phyloP scores from a whole-genome alignment of 352 stramenopile genomes.

The Globisporangium camurandrum region DNA sequence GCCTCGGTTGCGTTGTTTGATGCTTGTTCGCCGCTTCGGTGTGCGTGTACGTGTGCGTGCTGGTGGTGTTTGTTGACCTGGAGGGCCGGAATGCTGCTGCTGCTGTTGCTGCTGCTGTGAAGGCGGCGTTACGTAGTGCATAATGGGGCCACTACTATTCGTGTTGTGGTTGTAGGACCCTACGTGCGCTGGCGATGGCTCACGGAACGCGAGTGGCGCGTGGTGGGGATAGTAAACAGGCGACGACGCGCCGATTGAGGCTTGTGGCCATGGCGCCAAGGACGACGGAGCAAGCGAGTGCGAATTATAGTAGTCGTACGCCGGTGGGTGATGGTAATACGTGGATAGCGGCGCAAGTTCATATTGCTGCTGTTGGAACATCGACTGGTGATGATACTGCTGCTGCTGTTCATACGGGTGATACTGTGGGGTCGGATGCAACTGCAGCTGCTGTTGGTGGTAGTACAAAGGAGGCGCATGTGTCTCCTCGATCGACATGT shows the following conservation, averaged over 20 bases:
- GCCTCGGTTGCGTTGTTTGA: too few species aligned
- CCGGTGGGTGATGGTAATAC: constrained; percentile 14
- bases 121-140: not conserved
- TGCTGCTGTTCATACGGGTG: too few species aligned
- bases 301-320: too few species aligned
- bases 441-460: constrained; percentile 13
- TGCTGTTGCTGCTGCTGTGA: not conserved
- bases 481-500: not conserved
- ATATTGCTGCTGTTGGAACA: constrained; percentile 19
- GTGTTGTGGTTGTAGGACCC: too few species aligned
- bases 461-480: not conserved
- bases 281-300: too few species aligned
- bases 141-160: too few species aligned
- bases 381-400: too few species aligned
- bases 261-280: not conserved
- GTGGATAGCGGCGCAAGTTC: constrained; percentile 7
- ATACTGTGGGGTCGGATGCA: too few species aligned
- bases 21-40: not conserved
- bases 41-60: too few species aligned
- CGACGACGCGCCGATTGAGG: not conserved
- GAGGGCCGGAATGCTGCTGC: not conserved
- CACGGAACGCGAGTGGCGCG: too few species aligned
- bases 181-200: too few species aligned
- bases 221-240: constrained; percentile 2
- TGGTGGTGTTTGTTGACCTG: not conserved